These are phyloP conservation scores for Fomitopsis palustris DNA, from an alignment of 1,284 basidiomycete genomes.

Conservation along the genomic window DNA sequence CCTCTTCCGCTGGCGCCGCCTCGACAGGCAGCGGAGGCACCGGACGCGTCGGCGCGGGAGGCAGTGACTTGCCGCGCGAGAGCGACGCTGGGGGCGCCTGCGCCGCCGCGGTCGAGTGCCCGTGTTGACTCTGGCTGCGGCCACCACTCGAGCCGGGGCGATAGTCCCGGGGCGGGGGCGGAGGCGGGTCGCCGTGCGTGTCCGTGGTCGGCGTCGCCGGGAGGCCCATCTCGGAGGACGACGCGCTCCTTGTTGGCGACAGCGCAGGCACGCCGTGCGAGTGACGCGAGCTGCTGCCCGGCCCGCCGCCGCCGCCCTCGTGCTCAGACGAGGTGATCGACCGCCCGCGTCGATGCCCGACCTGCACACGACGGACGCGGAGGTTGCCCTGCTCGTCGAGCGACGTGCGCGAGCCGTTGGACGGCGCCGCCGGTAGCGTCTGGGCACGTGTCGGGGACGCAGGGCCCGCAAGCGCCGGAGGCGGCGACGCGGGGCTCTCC, in stretches of 20 bases:
- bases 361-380: neutral
- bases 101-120: neutral
- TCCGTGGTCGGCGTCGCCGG: constrained; percentile 22
- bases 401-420: neutral
- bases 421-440: neutral
- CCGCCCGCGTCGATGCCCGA: constrained; percentile 1
- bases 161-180: constrained; percentile 8
- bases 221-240: constrained; percentile 16
- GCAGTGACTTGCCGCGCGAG: neutral
- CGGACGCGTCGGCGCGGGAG: neutral
- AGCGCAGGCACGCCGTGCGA: constrained; percentile 21
- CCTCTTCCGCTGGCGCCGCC: neutral
- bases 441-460: constrained; percentile 8
- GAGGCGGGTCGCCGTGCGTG: constrained; percentile 10
- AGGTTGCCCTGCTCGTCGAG: neutral
- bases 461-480: constrained; percentile 1
- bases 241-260: constrained; percentile 23
- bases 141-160: neutral
- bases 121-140: neutral
- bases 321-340: neutral
- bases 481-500: constrained; percentile 2
- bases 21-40: neutral
- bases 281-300: constrained; percentile 9
- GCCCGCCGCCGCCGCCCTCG: constrained; percentile 5
- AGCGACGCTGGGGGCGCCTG: neutral